Evolutionary conservation across 1,284 basidiomycete genomes (phyloP).

Genomic region (Pseudozyma sp.): DNA sequence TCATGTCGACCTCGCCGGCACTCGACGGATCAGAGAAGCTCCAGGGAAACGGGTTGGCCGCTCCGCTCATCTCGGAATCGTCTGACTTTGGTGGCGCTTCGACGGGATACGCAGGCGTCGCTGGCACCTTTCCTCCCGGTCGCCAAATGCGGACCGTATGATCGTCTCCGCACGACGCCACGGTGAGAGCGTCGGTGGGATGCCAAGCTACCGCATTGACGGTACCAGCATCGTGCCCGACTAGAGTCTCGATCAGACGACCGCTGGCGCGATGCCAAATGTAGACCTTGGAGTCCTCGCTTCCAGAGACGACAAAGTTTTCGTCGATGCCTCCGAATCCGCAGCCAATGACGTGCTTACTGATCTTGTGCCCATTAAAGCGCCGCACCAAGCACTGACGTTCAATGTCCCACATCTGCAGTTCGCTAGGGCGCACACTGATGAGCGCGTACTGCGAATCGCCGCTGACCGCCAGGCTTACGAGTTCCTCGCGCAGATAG

Average conservation of each 20-base stretch:
- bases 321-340: constrained; percentile 93
- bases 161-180: constrained; percentile 74
- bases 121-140: constrained; percentile 30
- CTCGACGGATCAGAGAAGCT: constrained; percentile 29
- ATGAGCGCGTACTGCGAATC: constrained; percentile 89
- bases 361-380: constrained; percentile 55
- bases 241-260: constrained; percentile 81
- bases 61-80: constrained; percentile 41
- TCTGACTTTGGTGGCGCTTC: constrained; percentile 33
- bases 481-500: constrained; percentile 77
- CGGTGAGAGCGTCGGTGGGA: constrained; percentile 82
- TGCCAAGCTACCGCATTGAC: constrained; percentile 99
- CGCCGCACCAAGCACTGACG: constrained; percentile 74
- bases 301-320: constrained; percentile 90
- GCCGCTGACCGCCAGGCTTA: constrained; percentile 75
- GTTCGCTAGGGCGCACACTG: constrained; percentile 77
- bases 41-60: constrained; percentile 52
- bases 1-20: constrained; percentile 33
- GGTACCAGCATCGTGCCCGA: constrained; percentile 84
- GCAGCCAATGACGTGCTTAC: constrained; percentile 82
- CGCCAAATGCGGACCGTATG: constrained; percentile 61
- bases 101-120: not conserved
- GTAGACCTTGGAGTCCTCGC: constrained; percentile 84
- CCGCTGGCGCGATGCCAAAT: constrained; percentile 93
- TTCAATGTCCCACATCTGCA: constrained; percentile 85